Conservation (phyloP, 208 protist species). For the Crithidia expoeki region DNA sequence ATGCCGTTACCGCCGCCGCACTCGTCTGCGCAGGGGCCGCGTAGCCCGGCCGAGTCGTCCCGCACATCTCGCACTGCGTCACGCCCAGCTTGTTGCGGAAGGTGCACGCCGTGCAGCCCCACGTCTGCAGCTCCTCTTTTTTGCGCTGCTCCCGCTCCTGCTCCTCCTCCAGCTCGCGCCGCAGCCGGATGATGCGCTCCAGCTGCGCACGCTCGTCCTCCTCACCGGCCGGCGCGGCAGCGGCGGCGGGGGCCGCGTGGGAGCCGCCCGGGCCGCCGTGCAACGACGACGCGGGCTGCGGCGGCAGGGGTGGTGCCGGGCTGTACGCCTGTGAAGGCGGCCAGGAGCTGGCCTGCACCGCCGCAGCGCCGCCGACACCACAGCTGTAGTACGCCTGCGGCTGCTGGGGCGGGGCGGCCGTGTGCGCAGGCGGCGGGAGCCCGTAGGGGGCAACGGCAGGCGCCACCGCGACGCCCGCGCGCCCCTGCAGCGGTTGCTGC, state of each 20-base stretch:
- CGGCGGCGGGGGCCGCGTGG: neutral
- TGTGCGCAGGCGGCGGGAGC: neutral
- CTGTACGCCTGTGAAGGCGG: neutral
- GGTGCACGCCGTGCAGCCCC: slow-evolving; percentile 77
- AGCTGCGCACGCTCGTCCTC: slow-evolving; percentile 79
- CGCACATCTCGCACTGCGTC: slow-evolving; percentile 75
- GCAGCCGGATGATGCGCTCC: slow-evolving; percentile 84
- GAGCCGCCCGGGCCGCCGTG: neutral
- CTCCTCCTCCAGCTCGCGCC: slow-evolving; percentile 78
- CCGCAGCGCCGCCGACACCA: neutral
- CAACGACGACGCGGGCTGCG: neutral
- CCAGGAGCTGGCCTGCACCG: neutral
- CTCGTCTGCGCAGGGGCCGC: neutral
- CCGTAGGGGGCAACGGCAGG: neutral
- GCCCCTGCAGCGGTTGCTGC: neutral
- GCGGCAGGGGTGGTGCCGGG: neutral
- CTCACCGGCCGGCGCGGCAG: slow-evolving; percentile 31
- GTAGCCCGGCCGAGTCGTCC: slow-evolving; percentile 53
- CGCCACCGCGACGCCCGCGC: neutral
- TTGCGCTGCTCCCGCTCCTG: slow-evolving; percentile 75
- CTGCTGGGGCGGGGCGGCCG: neutral
- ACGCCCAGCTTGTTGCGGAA: slow-evolving; percentile 66
- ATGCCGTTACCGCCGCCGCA: slow-evolving; percentile 41
- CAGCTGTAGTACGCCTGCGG: slow-evolving; percentile 10
- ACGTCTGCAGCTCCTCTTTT: slow-evolving; percentile 67